A percentile compares a stretch with the other conserved stretches of the same genome.
phyloP scores from a whole-genome alignment of 805 yeast species.

The Cyberlindnera nakhonratchasimensis region DNA sequence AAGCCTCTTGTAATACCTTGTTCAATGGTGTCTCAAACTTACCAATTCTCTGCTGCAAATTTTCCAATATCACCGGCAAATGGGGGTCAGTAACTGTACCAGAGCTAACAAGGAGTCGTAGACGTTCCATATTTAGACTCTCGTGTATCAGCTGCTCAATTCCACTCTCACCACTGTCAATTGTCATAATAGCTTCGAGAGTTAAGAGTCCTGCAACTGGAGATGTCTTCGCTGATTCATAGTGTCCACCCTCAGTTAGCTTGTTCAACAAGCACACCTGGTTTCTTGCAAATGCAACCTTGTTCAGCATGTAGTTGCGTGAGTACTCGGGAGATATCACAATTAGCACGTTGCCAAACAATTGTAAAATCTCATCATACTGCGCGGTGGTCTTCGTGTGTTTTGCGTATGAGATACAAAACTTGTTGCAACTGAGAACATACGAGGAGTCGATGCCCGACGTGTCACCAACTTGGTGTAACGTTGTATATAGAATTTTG shows the following conservation, averaged over 20 bases:
- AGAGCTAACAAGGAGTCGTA: constrained; percentile 5
- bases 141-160: constrained; percentile 17
- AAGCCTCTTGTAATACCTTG: constrained; percentile 5
- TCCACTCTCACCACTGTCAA: constrained; percentile 35
- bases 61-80: constrained; percentile 8
- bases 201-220: constrained; percentile 20
- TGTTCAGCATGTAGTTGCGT: constrained; percentile 28
- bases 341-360: constrained; percentile 28
- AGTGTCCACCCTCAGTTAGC: background rate
- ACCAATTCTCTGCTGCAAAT: constrained; percentile 8
- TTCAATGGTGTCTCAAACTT: constrained; percentile 1
- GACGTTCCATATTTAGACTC: constrained; percentile 11
- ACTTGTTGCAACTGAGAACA: constrained; percentile 29
- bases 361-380: constrained; percentile 27
- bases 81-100: constrained; percentile 19
- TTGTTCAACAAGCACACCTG: constrained; percentile 21
- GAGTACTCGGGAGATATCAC: constrained; percentile 23
- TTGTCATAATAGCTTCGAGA: constrained; percentile 18
- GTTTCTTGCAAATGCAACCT: constrained; percentile 22
- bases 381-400: constrained; percentile 12
- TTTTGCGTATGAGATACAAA: constrained; percentile 23
- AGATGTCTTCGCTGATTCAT: constrained; percentile 4
- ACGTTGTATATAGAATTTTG: constrained; percentile 25
- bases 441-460: constrained; percentile 27
- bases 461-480: constrained; percentile 26